phyloP scores from a whole-genome alignment of 225 moss, liverwort and hornwort genomes.

The Polytrichum formosum region DNA sequence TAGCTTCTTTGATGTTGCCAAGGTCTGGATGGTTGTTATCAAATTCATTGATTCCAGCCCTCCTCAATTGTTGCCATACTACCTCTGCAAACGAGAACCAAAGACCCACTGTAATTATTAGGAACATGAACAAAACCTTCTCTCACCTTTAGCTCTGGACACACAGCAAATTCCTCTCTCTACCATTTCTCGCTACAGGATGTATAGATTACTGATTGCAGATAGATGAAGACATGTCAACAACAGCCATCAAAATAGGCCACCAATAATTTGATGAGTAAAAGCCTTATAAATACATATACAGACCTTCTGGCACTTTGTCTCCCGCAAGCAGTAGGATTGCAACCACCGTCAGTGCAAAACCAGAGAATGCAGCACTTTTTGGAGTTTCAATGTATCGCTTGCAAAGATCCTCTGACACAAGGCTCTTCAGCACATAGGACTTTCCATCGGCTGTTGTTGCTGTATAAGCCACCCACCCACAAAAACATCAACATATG shows the following conservation, averaged over 20 bases:
- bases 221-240: too few species aligned
- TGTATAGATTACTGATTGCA: too few species aligned
- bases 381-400: slow-evolving; percentile 59
- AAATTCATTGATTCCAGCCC: slow-evolving; percentile 60
- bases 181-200: too few species aligned
- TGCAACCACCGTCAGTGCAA: slow-evolving; percentile 73
- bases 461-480: slow-evolving; percentile 37
- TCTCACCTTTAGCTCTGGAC: too few species aligned
- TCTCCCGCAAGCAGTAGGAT: slow-evolving; percentile 85
- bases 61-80: slow-evolving; percentile 63
- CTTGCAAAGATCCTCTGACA: slow-evolving; percentile 61
- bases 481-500: not conserved
- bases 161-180: too few species aligned
- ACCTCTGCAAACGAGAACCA: slow-evolving; percentile 37
- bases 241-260: too few species aligned
- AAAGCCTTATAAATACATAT: too few species aligned
- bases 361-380: slow-evolving; percentile 51
- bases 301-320: slow-evolving; percentile 78
- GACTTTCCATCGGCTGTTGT: slow-evolving; percentile 55
- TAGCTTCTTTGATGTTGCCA: slow-evolving; percentile 69
- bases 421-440: slow-evolving; percentile 72
- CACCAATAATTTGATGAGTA: too few species aligned
- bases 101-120: not conserved
- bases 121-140: too few species aligned
- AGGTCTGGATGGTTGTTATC: slow-evolving; percentile 69